These are phyloP conservation scores for Boletus rufocinnamomeus DNA, from an alignment of 768 basidiomycete species.

Conservation along the genomic window DNA sequence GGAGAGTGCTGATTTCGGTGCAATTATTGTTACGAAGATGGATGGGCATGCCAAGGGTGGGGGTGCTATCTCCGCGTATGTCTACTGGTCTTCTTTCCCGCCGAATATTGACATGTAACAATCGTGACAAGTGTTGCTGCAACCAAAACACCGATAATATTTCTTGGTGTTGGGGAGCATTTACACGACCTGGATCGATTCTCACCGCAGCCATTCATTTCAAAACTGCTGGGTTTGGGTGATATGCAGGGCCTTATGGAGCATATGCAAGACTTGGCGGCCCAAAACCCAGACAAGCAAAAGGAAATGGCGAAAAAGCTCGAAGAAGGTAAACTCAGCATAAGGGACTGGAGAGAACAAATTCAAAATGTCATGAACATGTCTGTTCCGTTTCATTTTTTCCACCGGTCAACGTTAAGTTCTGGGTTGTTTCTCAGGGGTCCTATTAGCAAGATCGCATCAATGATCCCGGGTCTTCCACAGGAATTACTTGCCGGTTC, in stretches of 20 bases:
- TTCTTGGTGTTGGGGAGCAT: conserved; percentile 97
- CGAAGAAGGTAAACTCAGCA: conserved; percentile 94
- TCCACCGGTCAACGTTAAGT: conserved; percentile 10
- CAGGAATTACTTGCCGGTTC: conserved; percentile 89
- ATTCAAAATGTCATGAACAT: conserved; percentile 98
- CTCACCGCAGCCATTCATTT: conserved; percentile 95
- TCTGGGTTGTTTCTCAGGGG: conserved; percentile 59
- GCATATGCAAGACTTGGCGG: conserved; percentile 95
- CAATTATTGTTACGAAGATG: conserved; percentile 99
- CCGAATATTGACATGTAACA: conserved; percentile 9
- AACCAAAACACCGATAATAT: conserved; percentile 98
- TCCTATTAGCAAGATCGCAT: conserved; percentile 97
- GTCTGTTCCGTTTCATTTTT: conserved; percentile 45
- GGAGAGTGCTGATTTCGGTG: conserved; percentile 95
- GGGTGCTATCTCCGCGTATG: conserved; percentile 98
- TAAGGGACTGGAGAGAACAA: conserved; percentile 97
- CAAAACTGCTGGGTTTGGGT: conserved; percentile 92
- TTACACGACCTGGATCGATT: conserved; percentile 96
- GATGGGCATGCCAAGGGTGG: conserved; percentile 99
- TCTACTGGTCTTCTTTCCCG: conserved; percentile 12
- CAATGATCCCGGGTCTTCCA: conserved; percentile 97
- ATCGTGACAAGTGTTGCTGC: conserved; percentile 78
- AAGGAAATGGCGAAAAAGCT: conserved; percentile 98
- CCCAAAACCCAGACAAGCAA: conserved; percentile 93
- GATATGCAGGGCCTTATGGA: conserved; percentile 98